A percentile compares a stretch with the other conserved stretches of the same genome.
Evolutionary conservation across 2,329 filamentous ascomycete genomes (phyloP).

Genomic region (Zasmidium cellare): DNA sequence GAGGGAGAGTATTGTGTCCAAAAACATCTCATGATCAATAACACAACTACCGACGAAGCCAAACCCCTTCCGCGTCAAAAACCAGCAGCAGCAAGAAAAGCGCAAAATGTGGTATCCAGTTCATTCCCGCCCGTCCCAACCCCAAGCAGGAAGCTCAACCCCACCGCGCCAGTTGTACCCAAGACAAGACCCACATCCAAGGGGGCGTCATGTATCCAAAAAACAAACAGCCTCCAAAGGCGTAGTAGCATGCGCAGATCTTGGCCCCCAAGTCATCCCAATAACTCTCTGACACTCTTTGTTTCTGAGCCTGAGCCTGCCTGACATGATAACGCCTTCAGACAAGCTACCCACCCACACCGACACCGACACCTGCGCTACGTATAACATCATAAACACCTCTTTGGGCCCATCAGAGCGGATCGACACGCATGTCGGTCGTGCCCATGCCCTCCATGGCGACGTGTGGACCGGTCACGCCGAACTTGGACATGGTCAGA

Average conservation of each 20-base stretch:
- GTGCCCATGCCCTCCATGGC: constrained; percentile 18
- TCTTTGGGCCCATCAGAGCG: constrained; percentile 6
- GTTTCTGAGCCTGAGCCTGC: background rate
- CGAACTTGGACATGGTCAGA: constrained; percentile 24
- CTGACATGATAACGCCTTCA: background rate
- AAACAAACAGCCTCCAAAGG: background rate
- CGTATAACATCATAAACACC: constrained; percentile 10
- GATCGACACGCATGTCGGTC: constrained; percentile 15
- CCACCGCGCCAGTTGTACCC: background rate
- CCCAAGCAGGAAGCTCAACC: background rate
- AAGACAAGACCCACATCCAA: background rate
- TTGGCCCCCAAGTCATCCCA: too few relatives aligned
- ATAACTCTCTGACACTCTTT: too few relatives aligned
- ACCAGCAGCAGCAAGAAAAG: background rate
- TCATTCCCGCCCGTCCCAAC: background rate
- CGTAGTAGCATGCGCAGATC: too few relatives aligned
- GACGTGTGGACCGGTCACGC: constrained; percentile 13
- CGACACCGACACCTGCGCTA: constrained; percentile 6
- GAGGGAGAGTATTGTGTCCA: too few relatives aligned
- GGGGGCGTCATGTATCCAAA: background rate
- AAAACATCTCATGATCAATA: background rate
- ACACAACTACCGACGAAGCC: background rate
- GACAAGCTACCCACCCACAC: too few relatives aligned
- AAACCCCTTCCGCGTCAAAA: background rate
- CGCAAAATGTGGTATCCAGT: constrained; percentile 15